Evolutionary conservation across 1,139 yeast genomes (phyloP).

Genomic region (Candida freyschussii): DNA sequence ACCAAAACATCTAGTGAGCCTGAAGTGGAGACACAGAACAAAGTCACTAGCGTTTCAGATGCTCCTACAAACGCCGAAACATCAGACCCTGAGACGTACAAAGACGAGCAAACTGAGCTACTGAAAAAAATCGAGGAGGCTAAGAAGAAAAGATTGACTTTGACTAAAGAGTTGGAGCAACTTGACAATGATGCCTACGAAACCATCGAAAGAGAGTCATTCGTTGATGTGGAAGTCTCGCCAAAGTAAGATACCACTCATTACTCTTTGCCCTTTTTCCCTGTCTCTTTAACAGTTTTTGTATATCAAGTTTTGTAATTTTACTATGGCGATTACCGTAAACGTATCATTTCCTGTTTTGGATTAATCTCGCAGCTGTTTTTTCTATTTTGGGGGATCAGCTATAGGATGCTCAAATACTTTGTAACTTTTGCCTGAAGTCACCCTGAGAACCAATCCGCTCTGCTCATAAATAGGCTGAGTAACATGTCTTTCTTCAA

Average conservation of each 20-base stretch:
- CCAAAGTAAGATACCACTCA: no score
- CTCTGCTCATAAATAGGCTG: no score
- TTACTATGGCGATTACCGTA: no score
- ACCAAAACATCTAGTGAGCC: neutral
- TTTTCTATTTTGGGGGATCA: no score
- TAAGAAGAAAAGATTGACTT: slow-evolving; percentile 14
- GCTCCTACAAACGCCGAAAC: neutral
- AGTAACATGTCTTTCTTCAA: slow-evolving; percentile 25
- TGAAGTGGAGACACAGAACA: slow-evolving; percentile 1
- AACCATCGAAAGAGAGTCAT: slow-evolving; percentile 18
- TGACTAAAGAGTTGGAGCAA: slow-evolving; percentile 15
- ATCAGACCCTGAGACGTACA: slow-evolving; percentile 7
- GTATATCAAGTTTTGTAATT: no score
- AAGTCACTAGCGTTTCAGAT: neutral
- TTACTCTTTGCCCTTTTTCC: no score
- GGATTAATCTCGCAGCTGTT: no score
- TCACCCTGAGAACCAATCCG: no score
- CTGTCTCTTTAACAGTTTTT: no score
- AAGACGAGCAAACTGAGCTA: slow-evolving; percentile 9
- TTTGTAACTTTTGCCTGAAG: no score
- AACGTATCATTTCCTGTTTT: no score
- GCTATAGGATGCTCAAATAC: no score
- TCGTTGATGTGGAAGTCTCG: slow-evolving; percentile 10
- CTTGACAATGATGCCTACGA: slow-evolving; percentile 14
- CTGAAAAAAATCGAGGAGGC: slow-evolving; percentile 16